These are phyloP conservation scores for Penicillium sp. DNA, from an alignment of 2,329 filamentous ascomycete genomes.

Conservation along the genomic window DNA sequence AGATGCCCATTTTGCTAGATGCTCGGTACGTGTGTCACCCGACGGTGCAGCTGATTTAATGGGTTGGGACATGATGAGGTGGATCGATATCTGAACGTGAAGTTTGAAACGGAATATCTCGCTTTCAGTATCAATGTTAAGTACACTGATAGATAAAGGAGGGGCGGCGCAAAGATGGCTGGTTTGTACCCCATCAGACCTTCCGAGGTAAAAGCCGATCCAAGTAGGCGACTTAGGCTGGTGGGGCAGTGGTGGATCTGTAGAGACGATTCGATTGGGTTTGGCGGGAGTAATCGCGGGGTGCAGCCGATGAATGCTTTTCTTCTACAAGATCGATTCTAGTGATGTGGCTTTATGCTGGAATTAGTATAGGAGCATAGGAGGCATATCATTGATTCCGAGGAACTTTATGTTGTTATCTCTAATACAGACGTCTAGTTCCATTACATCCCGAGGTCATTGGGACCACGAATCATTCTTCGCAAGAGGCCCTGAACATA, in stretches of 20 bases:
- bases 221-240: constrained; percentile 16
- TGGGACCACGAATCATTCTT: neutral
- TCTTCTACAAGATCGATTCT: neutral
- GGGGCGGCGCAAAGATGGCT: neutral
- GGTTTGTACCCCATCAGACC: neutral
- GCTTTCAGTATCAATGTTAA: neutral
- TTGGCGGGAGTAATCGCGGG: constrained; percentile 3
- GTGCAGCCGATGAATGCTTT: neutral
- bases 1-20: constrained; percentile 22
- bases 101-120: neutral
- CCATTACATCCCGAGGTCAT: neutral
- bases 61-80: neutral
- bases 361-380: neutral
- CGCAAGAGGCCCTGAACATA: neutral
- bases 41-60: neutral
- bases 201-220: constrained; percentile 15
- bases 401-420: neutral
- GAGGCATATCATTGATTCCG: neutral
- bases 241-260: constrained; percentile 6
- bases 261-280: constrained; percentile 15
- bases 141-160: neutral
- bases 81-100: neutral
- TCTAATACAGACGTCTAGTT: neutral
- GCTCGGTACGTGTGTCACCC: constrained; percentile 19
- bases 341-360: neutral